A percentile compares a stretch with the other conserved stretches of the same genome.
Conservation (phyloP, 768 basidiomycete species). For the Amanita phalloides region DNA sequence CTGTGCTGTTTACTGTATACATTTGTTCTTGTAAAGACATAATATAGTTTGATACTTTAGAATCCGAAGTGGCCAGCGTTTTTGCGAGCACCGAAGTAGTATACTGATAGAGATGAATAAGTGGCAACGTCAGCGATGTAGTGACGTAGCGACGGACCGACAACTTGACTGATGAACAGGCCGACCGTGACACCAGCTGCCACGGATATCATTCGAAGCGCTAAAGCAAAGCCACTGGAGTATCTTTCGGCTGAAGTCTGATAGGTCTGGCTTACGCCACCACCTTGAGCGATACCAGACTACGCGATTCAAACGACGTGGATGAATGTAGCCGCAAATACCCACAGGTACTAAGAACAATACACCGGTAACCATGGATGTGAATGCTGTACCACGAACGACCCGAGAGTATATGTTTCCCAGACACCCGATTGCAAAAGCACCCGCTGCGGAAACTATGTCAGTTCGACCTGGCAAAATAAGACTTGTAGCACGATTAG, state of each 20-base stretch:
- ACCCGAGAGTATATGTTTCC: constrained; percentile 76
- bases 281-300: constrained; percentile 71
- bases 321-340: neutral
- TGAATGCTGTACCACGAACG: constrained; percentile 74
- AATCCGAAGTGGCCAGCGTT: constrained; percentile 70
- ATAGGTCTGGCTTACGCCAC: constrained; percentile 54
- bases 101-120: constrained; percentile 28
- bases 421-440: constrained; percentile 67
- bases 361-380: constrained; percentile 91
- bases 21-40: constrained; percentile 1
- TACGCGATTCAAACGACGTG: constrained; percentile 17
- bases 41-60: constrained; percentile 19
- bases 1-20: constrained; percentile 6
- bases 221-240: constrained; percentile 69
- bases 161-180: constrained; percentile 68
- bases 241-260: constrained; percentile 56
- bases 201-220: constrained; percentile 75
- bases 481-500: constrained; percentile 51
- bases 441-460: constrained; percentile 69
- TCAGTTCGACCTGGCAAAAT: constrained; percentile 59
- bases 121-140: neutral
- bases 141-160: constrained; percentile 23
- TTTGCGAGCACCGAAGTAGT: constrained; percentile 65
- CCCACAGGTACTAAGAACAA: constrained; percentile 80
- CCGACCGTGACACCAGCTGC: constrained; percentile 82